Conservation (phyloP, 208 protist genomes). For the Endotrypanum monterogeii region DNA sequence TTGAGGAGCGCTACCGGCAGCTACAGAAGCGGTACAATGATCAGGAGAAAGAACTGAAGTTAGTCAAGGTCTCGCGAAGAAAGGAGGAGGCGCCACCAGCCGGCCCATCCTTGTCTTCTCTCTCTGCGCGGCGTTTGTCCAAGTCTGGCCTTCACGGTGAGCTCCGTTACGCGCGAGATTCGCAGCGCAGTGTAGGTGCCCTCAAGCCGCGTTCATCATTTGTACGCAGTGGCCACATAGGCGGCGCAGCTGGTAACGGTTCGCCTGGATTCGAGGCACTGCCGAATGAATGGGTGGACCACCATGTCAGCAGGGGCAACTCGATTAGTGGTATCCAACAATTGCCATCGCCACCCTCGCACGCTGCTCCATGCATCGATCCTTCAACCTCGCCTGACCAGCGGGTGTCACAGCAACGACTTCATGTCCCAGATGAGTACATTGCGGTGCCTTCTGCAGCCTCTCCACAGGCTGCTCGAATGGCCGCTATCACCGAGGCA, state of each 20-base stretch:
- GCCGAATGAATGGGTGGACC: constrained; percentile 7
- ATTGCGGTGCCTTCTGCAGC: constrained; percentile 51
- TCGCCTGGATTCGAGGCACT: constrained; percentile 1
- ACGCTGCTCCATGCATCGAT: not conserved
- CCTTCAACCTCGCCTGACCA: not conserved
- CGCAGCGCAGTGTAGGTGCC: not conserved
- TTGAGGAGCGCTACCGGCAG: constrained; percentile 82
- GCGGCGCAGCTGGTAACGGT: not conserved
- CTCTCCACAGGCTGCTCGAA: constrained; percentile 32
- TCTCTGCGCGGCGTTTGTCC: not conserved
- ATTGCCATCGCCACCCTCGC: not conserved
- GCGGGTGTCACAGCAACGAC: not conserved
- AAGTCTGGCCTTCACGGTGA: not conserved
- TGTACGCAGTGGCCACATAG: not conserved
- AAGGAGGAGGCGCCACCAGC: constrained; percentile 26
- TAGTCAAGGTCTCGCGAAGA: constrained; percentile 67
- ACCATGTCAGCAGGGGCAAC: constrained; percentile 3
- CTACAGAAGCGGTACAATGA: constrained; percentile 72
- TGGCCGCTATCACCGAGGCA: constrained; percentile 33
- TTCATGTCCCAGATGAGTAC: constrained; percentile 27
- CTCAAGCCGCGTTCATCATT: not conserved
- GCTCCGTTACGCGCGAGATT: not conserved
- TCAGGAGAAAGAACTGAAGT: constrained; percentile 77
- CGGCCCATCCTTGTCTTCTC: constrained; percentile 27
- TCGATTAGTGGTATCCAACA: not conserved